Percentiles rank a stretch among this genome's conserved stretches.
Conservation (phyloP, 2,329 filamentous ascomycete species). For the Colletotrichum gloeosporioides region DNA sequence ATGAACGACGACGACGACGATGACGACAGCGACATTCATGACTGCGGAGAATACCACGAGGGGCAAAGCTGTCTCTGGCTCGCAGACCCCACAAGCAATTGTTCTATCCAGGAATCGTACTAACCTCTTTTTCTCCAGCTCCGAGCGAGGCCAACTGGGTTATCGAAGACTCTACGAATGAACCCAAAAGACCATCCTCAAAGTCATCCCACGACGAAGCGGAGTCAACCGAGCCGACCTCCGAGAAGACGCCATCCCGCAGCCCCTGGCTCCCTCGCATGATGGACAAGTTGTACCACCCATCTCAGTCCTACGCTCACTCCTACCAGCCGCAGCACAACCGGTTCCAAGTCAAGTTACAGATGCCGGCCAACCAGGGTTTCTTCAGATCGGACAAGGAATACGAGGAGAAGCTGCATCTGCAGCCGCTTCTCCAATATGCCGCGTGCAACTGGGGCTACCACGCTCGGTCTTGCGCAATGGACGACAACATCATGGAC, state of each 20-base stretch:
- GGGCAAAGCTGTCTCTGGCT: background rate
- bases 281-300: background rate
- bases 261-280: background rate
- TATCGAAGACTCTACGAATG: background rate
- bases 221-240: background rate
- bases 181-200: background rate
- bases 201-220: background rate
- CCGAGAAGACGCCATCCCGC: background rate
- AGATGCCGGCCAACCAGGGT: background rate
- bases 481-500: background rate
- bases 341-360: background rate
- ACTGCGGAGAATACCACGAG: background rate
- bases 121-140: background rate
- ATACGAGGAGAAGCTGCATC: background rate
- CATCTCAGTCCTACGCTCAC: background rate
- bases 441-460: background rate
- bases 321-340: background rate
- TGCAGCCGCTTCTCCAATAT: background rate
- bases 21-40: background rate
- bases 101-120: background rate
- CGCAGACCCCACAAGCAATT: background rate
- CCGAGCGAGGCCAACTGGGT: background rate
- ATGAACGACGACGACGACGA: background rate
- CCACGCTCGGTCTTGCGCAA: fast-evolving
- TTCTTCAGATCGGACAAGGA: background rate